These are phyloP conservation scores for Thymus mandschuricus DNA, from an alignment of 257 asterid genomes.

Conservation along the genomic window DNA sequence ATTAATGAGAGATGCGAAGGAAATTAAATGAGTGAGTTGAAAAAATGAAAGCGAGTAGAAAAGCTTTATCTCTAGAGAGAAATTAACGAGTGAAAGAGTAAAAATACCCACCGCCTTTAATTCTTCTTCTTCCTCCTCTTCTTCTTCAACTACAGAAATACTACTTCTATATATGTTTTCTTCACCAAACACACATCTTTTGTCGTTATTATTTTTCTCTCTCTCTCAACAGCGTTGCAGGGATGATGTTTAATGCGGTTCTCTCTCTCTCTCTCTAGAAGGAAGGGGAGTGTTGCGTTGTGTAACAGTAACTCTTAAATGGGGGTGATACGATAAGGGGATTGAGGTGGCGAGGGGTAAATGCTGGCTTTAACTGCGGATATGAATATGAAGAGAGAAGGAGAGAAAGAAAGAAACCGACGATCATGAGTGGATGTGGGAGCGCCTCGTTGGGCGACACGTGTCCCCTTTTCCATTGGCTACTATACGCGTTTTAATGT, in stretches of 20 bases:
- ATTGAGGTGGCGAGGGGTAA: conserved; percentile 35
- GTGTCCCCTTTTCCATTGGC: conserved; percentile 42
- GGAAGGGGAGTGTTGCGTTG: not conserved
- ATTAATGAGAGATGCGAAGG: not conserved
- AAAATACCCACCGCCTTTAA: conserved; percentile 45
- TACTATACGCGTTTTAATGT: conserved; percentile 34
- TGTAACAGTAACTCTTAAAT: conserved; percentile 26
- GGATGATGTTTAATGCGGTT: conserved; percentile 13
- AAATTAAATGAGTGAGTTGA: conserved; percentile 34
- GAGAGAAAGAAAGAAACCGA: conserved; percentile 42
- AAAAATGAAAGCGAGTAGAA: conserved; percentile 17
- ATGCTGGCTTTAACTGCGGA: conserved; percentile 63
- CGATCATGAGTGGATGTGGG: conserved; percentile 24
- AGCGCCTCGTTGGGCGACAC: conserved; percentile 32
- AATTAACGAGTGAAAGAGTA: conserved; percentile 37
- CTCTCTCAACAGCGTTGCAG: conserved; percentile 6
- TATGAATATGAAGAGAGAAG: not conserved
- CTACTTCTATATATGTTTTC: not conserved
- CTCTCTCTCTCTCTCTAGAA: not conserved
- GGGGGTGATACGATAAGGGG: conserved; percentile 20
- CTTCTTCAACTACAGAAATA: not conserved
- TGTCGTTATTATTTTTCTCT: conserved; percentile 12
- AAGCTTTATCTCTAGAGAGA: conserved; percentile 22
- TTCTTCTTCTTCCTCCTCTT: conserved; percentile 16
- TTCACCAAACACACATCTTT: conserved; percentile 30